Conservation (phyloP, 2,329 filamentous ascomycete genomes). For the Pseudogymnoascus sp. region DNA sequence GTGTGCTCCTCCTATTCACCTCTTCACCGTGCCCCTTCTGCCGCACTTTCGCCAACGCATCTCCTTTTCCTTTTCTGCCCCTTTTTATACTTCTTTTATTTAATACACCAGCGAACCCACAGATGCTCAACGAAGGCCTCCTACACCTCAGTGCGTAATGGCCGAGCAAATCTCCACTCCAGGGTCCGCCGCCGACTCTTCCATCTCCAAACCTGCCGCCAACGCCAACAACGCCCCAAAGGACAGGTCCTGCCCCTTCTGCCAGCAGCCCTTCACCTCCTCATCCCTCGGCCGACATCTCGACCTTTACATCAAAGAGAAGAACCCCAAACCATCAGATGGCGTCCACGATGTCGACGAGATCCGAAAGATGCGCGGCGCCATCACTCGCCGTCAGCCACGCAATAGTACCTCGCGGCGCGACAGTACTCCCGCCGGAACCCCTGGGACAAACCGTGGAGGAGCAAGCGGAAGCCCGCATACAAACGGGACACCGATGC, state of each 20-base stretch:
- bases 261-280: conserved; percentile 82
- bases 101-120: background rate
- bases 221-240: conserved; percentile 41
- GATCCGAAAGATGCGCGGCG: conserved; percentile 73
- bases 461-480: conserved; percentile 17
- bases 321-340: conserved; percentile 81
- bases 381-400: conserved; percentile 79
- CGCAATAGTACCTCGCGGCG: conserved; percentile 49
- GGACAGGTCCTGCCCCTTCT: conserved; percentile 84
- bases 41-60: background rate
- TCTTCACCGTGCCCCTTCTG: conserved; percentile 1
- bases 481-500: conserved; percentile 14
- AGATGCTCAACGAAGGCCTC: conserved; percentile 3
- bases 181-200: conserved; percentile 27
- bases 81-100: background rate
- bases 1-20: background rate
- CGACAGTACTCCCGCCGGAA: conserved; percentile 53
- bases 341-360: conserved; percentile 85
- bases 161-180: conserved; percentile 28
- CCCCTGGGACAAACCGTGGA: conserved; percentile 32
- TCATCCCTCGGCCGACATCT: conserved; percentile 89
- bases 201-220: conserved; percentile 12
- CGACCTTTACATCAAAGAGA: conserved; percentile 87
- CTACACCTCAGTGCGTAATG: conserved; percentile 19
- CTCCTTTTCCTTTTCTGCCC: background rate